These are phyloP conservation scores for Claviceps monticola DNA, from an alignment of 2,329 filamentous ascomycete genomes.

Conservation along the genomic window DNA sequence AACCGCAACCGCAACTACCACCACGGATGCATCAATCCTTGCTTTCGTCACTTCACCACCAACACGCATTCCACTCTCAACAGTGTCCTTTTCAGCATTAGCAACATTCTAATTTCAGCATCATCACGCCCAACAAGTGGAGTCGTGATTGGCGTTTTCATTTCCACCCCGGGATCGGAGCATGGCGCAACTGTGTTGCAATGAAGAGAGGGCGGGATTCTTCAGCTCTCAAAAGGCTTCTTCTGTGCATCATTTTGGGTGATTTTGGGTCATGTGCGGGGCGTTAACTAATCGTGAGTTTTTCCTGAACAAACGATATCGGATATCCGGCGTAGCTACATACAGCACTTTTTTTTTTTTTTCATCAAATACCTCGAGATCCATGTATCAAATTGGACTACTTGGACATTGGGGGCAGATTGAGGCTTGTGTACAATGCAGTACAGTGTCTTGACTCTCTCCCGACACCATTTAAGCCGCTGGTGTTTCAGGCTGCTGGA, in stretches of 20 bases:
- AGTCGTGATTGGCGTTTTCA: not conserved
- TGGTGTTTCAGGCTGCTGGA: too few relatives aligned
- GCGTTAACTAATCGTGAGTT: too few relatives aligned
- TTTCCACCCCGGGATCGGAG: not conserved
- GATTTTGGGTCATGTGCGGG: too few relatives aligned
- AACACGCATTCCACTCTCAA: not conserved
- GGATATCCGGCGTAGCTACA: not conserved
- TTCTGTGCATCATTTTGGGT: too few relatives aligned
- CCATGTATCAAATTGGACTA: too few relatives aligned
- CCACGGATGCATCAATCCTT: not conserved
- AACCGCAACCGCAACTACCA: not conserved
- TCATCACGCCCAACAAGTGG: constrained; percentile 3
- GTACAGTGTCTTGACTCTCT: too few relatives aligned
- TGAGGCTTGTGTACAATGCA: too few relatives aligned
- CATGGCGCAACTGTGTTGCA: not conserved
- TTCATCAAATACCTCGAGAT: not conserved
- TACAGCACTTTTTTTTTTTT: not conserved
- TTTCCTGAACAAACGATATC: not conserved
- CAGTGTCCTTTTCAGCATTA: constrained; percentile 1
- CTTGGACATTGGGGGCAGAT: too few relatives aligned
- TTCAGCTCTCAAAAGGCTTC: not conserved
- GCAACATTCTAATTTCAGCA: constrained; percentile 2
- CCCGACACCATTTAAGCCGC: too few relatives aligned
- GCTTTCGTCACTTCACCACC: not conserved
- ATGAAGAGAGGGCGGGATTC: not conserved